These are phyloP conservation scores for Zygoascus sp. DNA, from an alignment of 1,139 yeast species.

Conservation along the genomic window DNA sequence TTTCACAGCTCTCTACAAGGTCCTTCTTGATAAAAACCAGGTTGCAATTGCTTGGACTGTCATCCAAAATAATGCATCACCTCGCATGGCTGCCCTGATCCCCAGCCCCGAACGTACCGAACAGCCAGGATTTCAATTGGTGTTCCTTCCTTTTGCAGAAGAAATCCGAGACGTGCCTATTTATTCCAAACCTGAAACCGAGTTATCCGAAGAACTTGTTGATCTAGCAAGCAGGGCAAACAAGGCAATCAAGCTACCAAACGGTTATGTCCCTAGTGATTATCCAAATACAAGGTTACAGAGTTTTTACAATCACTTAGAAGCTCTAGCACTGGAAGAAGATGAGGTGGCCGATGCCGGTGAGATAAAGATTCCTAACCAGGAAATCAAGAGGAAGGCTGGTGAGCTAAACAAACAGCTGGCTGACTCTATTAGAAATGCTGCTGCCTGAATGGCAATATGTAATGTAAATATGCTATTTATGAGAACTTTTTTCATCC, in stretches of 20 bases:
- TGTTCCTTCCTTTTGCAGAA: constrained; percentile 39
- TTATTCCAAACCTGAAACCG: constrained; percentile 19
- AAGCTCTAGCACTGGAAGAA: constrained; percentile 63
- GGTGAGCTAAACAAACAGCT: constrained; percentile 21
- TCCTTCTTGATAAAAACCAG: constrained; percentile 47
- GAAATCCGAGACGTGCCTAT: constrained; percentile 35
- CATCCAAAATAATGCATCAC: constrained; percentile 49
- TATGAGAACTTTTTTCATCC: background rate
- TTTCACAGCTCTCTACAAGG: constrained; percentile 61
- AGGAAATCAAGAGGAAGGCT: constrained; percentile 29
- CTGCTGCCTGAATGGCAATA: background rate
- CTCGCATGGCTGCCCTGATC: constrained; percentile 55
- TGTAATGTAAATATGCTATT: background rate
- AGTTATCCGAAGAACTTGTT: constrained; percentile 30
- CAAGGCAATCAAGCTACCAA: constrained; percentile 40
- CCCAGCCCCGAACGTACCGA: constrained; percentile 42
- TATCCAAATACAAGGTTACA: constrained; percentile 65
- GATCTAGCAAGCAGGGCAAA: constrained; percentile 41
- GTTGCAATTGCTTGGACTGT: constrained; percentile 75
- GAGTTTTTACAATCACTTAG: constrained; percentile 60
- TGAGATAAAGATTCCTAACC: constrained; percentile 36
- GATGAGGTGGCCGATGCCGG: constrained; percentile 41
- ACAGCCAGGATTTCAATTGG: constrained; percentile 36
- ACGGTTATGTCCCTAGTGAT: constrained; percentile 54
- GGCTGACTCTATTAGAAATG: constrained; percentile 13